These are phyloP conservation scores for Termitomyces heimii DNA, from an alignment of 768 basidiomycete species.

Conservation along the genomic window DNA sequence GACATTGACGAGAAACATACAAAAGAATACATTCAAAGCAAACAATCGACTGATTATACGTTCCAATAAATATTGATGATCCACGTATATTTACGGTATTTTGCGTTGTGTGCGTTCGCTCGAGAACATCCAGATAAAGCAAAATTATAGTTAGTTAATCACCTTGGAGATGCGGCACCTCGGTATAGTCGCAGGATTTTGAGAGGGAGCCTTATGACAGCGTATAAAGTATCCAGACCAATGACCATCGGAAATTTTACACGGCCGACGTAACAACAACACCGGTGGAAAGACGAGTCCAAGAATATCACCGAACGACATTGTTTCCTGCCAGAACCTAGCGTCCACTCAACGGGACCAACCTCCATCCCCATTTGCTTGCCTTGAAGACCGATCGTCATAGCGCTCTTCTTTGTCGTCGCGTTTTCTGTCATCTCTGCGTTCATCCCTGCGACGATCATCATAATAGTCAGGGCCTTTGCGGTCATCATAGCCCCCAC, in stretches of 20 bases:
- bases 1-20: neutral
- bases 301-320: conserved; percentile 35
- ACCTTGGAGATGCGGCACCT: conserved; percentile 3
- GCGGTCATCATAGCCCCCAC: conserved; percentile 79
- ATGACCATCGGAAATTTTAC: conserved; percentile 38
- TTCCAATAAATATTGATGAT: neutral
- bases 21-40: conserved; percentile 1
- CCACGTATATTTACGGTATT: neutral
- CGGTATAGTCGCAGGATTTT: neutral
- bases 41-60: neutral
- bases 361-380: conserved; percentile 72
- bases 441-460: conserved; percentile 85
- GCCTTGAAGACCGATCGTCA: conserved; percentile 70
- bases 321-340: conserved; percentile 28
- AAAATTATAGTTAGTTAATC: neutral
- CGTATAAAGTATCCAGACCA: conserved; percentile 35
- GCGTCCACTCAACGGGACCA: conserved; percentile 62
- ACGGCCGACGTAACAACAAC: conserved; percentile 52
- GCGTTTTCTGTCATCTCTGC: conserved; percentile 74
- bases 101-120: neutral
- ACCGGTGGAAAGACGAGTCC: conserved; percentile 41
- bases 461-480: conserved; percentile 81
- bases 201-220: conserved; percentile 22
- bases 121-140: neutral
- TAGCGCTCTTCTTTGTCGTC: conserved; percentile 80